phyloP scores from a whole-genome alignment of 768 basidiomycete genomes.

The Rhizopogon sp. region DNA sequence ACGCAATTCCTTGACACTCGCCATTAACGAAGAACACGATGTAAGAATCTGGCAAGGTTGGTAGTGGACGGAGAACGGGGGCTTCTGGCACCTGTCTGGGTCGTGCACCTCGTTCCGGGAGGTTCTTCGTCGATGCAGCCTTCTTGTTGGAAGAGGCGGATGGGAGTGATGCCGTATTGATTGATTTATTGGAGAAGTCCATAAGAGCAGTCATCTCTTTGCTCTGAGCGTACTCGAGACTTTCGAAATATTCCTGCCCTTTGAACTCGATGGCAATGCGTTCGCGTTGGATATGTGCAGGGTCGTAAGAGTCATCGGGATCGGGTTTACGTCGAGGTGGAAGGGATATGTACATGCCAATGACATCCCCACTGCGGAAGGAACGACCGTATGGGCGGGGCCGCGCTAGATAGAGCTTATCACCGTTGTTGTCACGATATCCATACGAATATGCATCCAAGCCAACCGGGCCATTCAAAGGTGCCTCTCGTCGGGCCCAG shows the following conservation, averaged over 20 bases:
- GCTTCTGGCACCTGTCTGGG: slow-evolving; percentile 29
- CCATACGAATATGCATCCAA: slow-evolving; percentile 94
- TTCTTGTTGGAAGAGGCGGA: slow-evolving; percentile 56
- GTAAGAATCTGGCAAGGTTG: slow-evolving; percentile 63
- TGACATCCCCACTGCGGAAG: slow-evolving; percentile 79
- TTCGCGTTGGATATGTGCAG: slow-evolving; percentile 79
- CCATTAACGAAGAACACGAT: slow-evolving; percentile 94
- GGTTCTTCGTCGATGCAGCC: slow-evolving; percentile 59
- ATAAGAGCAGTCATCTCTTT: slow-evolving; percentile 93
- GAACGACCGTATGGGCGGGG: slow-evolving; percentile 71
- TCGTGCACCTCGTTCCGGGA: slow-evolving; percentile 49
- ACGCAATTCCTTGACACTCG: slow-evolving; percentile 76
- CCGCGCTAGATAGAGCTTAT: slow-evolving; percentile 83
- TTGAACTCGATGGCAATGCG: slow-evolving; percentile 94
- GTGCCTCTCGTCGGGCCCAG: slow-evolving; percentile 88
- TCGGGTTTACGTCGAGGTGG: slow-evolving; percentile 61
- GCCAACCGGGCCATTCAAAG: slow-evolving; percentile 90
- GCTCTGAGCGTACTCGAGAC: slow-evolving; percentile 77
- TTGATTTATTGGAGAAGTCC: slow-evolving; percentile 65
- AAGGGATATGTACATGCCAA: slow-evolving; percentile 91
- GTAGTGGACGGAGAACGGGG: slow-evolving; percentile 56
- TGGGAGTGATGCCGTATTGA: slow-evolving; percentile 49
- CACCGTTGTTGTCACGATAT: slow-evolving; percentile 86
- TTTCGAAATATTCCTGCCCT: slow-evolving; percentile 96
- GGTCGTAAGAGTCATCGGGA: slow-evolving; percentile 65